These are phyloP conservation scores for Tricholoma furcatifolium DNA, from an alignment of 768 basidiomycete species.

Conservation along the genomic window DNA sequence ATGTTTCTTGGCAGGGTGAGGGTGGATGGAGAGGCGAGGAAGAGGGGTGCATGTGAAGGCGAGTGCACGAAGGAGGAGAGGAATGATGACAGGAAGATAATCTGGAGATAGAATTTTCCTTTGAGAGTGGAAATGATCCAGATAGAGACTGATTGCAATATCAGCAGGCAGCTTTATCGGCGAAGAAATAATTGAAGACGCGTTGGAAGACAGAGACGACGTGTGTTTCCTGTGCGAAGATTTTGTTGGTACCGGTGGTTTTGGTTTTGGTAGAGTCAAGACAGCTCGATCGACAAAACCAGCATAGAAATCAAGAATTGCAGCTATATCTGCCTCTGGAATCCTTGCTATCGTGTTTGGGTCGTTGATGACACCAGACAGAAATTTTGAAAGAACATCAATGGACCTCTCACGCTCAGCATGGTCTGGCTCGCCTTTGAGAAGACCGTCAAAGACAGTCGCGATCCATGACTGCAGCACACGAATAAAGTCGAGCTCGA, in stretches of 20 bases:
- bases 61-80: constrained; percentile 69
- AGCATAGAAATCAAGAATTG: constrained; percentile 62
- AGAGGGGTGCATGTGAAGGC: constrained; percentile 66
- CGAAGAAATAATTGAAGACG: constrained; percentile 29
- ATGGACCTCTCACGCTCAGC: constrained; percentile 65
- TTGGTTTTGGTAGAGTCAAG: constrained; percentile 32
- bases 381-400: constrained; percentile 56
- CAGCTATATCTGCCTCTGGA: constrained; percentile 53
- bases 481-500: constrained; percentile 56
- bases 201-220: constrained; percentile 57
- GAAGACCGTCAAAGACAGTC: not conserved
- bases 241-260: constrained; percentile 23
- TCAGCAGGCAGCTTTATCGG: constrained; percentile 55
- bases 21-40: constrained; percentile 60
- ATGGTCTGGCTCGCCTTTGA: constrained; percentile 29
- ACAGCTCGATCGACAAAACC: constrained; percentile 55
- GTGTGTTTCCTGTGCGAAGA: constrained; percentile 55
- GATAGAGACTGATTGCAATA: constrained; percentile 59
- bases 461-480: constrained; percentile 64
- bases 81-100: constrained; percentile 57
- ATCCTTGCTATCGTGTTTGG: constrained; percentile 58
- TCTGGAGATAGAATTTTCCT: constrained; percentile 56
- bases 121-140: constrained; percentile 61
- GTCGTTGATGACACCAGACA: constrained; percentile 49
- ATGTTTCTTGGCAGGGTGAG: constrained; percentile 32